Base-by-base conservation (phyloP, 1,284 basidiomycete genomes). In the Pterula multifida region DNA sequence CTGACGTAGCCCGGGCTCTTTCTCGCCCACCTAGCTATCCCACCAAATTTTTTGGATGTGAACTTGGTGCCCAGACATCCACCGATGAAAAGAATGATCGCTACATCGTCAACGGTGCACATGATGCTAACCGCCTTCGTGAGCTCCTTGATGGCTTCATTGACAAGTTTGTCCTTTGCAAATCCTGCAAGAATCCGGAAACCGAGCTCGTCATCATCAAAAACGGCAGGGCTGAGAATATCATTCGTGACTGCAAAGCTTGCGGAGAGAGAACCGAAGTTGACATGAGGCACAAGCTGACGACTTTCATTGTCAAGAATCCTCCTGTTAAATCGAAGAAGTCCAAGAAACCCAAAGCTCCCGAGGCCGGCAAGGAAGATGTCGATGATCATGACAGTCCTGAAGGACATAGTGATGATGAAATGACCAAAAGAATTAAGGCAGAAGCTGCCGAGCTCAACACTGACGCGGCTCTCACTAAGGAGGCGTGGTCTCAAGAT, bases 21-120 rank as follows among this genome's bases (percentile, higher is more conserved):
- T 91, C 86, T 65, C 86, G 96, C 56, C 95, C 96, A 55, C 89
- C 96, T 26, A 81, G 91, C 49, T 95, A 98, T 66, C 89, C 95
- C 50, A 98, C 94, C 68, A 99, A 99, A 72, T 99, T 94, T 76
- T 98, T 99, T 61, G 96, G 96, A 39, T 95, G 88, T 65, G 96
- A 99, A 68, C 85, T 98, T 53, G 96, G 96, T 56, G 96, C 96
- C 25, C 95, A 98, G 69, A 96, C 94, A 44, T 85, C 93, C 23
- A 86, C 92, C 65, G 93, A 97, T 66, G 91, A 95, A 65, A 94
- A 93, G 69, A 90, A 87, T 62, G 96, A 99, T 60, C 82, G 94
- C 42, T 99, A 96, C 76, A 98, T 99, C 58, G 94, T 98, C 67
- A 98, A 98, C 60, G 96, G 96, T 50, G 91, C 91, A 17, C 96